Evolutionary conservation across 106 monocot species (phyloP), one percentile per base, ranked within the genome.

Genomic region (Platanthera zijinensis): DNA sequence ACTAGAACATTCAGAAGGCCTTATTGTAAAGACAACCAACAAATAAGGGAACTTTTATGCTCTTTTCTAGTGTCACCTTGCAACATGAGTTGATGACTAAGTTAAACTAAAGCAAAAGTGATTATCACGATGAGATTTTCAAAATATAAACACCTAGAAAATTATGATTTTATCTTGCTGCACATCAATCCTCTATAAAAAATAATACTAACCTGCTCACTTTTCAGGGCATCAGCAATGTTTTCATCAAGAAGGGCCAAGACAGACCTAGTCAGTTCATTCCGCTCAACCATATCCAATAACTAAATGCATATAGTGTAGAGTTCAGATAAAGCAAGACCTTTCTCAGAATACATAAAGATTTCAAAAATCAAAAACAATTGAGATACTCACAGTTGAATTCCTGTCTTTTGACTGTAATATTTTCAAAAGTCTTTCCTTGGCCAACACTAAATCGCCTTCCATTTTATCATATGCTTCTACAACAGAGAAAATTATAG

Each of bases 391-490:
- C n/a, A n/a, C 96, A 8, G 96, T 96, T 52, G 93, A 52, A 75
- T 91, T 93, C 74, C 76, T 84, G 50, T 96, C 96, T 80, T 91
- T 83, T 32, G 96, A 96, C 77, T 91, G 91, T 69, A 93, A 56
- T 72, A 93, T 93, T 79, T 76, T 93, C 76, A 76, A 78, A 30
- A 96, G 84, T 18, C 89, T 84, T 83, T 81, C 76, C 83, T 84
- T 96, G 39, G 91, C 77, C 63, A 80, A 86, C 22, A 96, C 82
- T 63, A 96, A 81, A 78, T 96, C 96, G 30, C 30, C 61, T 76
- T 96, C 81, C 96, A 93, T 87, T 82, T 87, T 93, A 57, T 91
- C 93, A 84, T 89, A 90, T 73, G 96, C 96, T 78, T 96, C 93
- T 96, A 84, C 70, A 78, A 59, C 6, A 5, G 75, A 14, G 72